phyloP scores from a whole-genome alignment of 345 rosid species.

The Melaleuca quinquenervia region DNA sequence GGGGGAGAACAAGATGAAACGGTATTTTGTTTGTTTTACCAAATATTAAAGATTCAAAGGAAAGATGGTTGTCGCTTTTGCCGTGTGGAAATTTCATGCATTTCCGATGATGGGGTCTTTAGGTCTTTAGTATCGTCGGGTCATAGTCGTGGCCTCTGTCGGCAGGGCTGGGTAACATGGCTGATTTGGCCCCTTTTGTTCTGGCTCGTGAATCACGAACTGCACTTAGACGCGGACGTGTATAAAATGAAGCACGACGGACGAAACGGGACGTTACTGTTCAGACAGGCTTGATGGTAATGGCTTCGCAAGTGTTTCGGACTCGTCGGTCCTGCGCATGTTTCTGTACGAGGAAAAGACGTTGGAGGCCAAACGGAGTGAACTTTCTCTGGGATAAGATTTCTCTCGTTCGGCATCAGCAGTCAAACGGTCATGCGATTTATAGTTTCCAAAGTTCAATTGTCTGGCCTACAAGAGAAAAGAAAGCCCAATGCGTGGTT shows the following conservation, averaged over 20 bases:
- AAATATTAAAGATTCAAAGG: neutral
- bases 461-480: neutral
- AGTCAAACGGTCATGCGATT: no score
- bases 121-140: neutral
- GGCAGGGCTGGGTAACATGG: neutral
- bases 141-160: neutral
- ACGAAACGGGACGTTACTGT: neutral
- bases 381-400: no score
- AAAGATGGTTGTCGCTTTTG: neutral
- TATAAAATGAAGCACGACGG: neutral
- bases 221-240: neutral
- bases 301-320: neutral
- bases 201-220: neutral
- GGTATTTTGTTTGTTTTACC: neutral
- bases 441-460: no score
- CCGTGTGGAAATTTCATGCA: neutral
- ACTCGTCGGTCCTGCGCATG: neutral
- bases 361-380: no score
- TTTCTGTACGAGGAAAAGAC: neutral
- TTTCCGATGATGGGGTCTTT: neutral
- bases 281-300: neutral
- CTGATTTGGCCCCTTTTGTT: neutral
- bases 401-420: neutral
- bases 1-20: neutral
- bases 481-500: neutral